Evolutionary conservation across 208 protist genomes (phyloP).

Genomic region (Porcisia hertigi): DNA sequence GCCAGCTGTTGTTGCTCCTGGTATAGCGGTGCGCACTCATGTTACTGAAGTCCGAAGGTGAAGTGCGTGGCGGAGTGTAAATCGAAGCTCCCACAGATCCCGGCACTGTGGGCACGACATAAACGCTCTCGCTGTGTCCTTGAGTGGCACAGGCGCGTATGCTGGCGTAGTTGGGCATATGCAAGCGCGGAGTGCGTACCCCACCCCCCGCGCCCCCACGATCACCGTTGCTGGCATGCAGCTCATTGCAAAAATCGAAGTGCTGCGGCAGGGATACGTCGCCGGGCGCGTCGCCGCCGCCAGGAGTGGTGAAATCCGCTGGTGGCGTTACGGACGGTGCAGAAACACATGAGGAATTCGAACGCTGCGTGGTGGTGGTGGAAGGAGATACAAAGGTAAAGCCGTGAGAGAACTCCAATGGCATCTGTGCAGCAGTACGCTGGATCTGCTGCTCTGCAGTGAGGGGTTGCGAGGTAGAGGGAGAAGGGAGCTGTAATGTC

Average conservation of each 20-base stretch:
- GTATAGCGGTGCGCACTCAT: not conserved
- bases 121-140: not conserved
- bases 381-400: not conserved
- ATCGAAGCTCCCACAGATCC: not conserved
- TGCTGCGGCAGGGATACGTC: constrained; percentile 18
- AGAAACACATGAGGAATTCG: too few relatives aligned
- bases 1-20: constrained; percentile 5
- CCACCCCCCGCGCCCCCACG: not conserved
- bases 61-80: not conserved
- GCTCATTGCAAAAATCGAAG: not conserved
- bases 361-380: not conserved
- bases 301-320: not conserved
- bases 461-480: not conserved
- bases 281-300: constrained; percentile 12
- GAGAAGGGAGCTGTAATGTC: not conserved
- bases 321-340: not conserved
- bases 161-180: not conserved
- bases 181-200: not conserved
- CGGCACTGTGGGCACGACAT: not conserved
- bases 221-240: not conserved
- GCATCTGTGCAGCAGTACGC: not conserved
- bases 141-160: not conserved
- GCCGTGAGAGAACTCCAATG: not conserved
- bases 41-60: not conserved
- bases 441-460: not conserved